Percentiles rank a stretch among this genome's conserved stretches.
Conservation (phyloP, 1,284 basidiomycete genomes). For the Coniferiporia sulphurascens region DNA sequence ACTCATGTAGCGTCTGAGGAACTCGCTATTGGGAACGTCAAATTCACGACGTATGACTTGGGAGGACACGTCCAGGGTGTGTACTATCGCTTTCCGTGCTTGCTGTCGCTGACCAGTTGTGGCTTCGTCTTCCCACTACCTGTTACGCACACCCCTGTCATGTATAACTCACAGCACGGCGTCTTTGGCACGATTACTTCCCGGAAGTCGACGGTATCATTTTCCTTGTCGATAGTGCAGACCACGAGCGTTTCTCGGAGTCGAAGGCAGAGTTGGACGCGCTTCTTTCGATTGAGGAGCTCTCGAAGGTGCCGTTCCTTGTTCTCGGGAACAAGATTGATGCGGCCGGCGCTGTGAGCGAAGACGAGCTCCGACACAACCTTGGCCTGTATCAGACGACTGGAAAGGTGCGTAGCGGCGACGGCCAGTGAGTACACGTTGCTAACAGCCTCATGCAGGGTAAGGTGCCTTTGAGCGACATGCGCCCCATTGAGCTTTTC, state of each 20-base stretch:
- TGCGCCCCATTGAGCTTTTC: slow-evolving; percentile 98
- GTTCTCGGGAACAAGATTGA: slow-evolving; percentile 99
- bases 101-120: not conserved
- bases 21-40: slow-evolving; percentile 97
- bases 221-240: slow-evolving; percentile 96
- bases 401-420: slow-evolving; percentile 76
- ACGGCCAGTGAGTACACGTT: not conserved
- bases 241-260: slow-evolving; percentile 94
- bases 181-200: slow-evolving; percentile 99
- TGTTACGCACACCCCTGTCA: slow-evolving; percentile 2
- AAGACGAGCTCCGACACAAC: slow-evolving; percentile 95
- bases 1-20: slow-evolving; percentile 85
- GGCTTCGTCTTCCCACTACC: slow-evolving; percentile 12
- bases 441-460: slow-evolving; percentile 53
- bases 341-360: slow-evolving; percentile 93
- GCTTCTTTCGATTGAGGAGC: slow-evolving; percentile 90
- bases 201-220: slow-evolving; percentile 99
- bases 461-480: slow-evolving; percentile 94
- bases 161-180: slow-evolving; percentile 61
- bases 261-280: slow-evolving; percentile 97
- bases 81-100: slow-evolving; percentile 23
- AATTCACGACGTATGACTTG: slow-evolving; percentile 98
- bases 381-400: slow-evolving; percentile 98
- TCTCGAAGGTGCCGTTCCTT: slow-evolving; percentile 96
- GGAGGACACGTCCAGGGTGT: slow-evolving; percentile 95